These are phyloP conservation scores for Rhizophagus sp. DNA, from an alignment of 192 early-diverging fungal genomes.

Conservation along the genomic window DNA sequence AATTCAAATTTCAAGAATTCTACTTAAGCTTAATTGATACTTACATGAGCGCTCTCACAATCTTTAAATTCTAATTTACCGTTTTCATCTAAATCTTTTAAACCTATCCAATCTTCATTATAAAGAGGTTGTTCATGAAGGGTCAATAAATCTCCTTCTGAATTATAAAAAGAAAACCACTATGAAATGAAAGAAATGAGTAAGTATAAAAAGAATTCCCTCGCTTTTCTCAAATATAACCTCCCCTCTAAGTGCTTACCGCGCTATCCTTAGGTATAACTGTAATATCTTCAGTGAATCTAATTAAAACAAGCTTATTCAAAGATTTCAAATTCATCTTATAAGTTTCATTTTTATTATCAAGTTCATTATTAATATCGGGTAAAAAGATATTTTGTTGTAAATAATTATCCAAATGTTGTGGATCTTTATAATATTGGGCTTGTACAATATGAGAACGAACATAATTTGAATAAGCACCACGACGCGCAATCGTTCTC, in stretches of 20 bases:
- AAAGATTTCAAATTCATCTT: conserved; percentile 56
- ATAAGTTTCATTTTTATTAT: conserved; percentile 60
- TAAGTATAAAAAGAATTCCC: not conserved
- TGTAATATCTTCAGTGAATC: conserved; percentile 77
- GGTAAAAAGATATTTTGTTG: conserved; percentile 83
- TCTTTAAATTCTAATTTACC: conserved; percentile 48
- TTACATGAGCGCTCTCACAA: conserved; percentile 57
- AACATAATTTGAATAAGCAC: conserved; percentile 85
- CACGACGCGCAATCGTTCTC: conserved; percentile 72
- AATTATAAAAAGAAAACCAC: conserved; percentile 75
- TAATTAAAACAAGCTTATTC: conserved; percentile 79
- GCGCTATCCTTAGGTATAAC: conserved; percentile 65
- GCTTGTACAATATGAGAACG: conserved; percentile 86
- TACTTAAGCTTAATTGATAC: not conserved
- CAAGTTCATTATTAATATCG: conserved; percentile 81
- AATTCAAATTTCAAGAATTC: too few relatives aligned
- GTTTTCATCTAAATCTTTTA: conserved; percentile 54
- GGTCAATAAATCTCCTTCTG: conserved; percentile 48
- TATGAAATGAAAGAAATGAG: conserved; percentile 23
- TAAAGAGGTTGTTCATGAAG: conserved; percentile 63
- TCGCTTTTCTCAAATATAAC: not conserved
- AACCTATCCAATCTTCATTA: conserved; percentile 70
- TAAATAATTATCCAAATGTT: conserved; percentile 69
- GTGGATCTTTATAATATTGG: conserved; percentile 86
- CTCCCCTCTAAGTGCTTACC: conserved; percentile 36